A percentile compares a stretch with the other conserved stretches of the same genome.
Evolutionary conservation across 768 basidiomycete species (phyloP).

Genomic region (Rhizopogon vinicolor): DNA sequence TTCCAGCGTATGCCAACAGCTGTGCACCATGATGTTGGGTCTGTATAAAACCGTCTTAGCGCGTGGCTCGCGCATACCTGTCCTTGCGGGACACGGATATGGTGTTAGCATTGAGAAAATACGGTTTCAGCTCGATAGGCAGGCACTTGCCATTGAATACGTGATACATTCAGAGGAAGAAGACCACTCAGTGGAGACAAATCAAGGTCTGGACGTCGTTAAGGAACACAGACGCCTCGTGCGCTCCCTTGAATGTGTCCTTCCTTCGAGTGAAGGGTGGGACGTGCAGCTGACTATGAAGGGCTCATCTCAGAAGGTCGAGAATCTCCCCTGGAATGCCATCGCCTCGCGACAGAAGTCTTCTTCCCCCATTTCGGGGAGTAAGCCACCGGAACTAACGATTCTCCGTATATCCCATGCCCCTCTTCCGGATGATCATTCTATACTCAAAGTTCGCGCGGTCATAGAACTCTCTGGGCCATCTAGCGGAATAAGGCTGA

Average conservation of each 20-base stretch:
- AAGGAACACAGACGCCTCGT: conserved; percentile 68
- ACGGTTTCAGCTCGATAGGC: conserved; percentile 76
- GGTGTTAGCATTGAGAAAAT: conserved; percentile 78
- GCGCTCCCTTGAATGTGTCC: conserved; percentile 74
- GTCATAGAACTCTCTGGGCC: conserved; percentile 78
- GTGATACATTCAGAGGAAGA: conserved; percentile 76
- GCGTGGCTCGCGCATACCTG: conserved; percentile 71
- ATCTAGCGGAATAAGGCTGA: conserved; percentile 76
- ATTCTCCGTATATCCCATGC: conserved; percentile 71
- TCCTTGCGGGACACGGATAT: conserved; percentile 72
- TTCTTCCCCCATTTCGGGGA: conserved; percentile 23
- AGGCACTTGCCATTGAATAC: conserved; percentile 81
- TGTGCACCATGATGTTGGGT: conserved; percentile 81
- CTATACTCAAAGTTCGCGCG: conserved; percentile 75
- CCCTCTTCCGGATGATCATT: conserved; percentile 64
- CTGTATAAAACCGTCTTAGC: conserved; percentile 77
- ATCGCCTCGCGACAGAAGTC: conserved; percentile 46
- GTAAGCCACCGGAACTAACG: conserved; percentile 44
- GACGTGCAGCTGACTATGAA: conserved; percentile 76
- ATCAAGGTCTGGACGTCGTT: conserved; percentile 58
- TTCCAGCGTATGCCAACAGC: conserved; percentile 65
- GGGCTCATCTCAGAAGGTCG: conserved; percentile 68
- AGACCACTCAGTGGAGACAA: conserved; percentile 31
- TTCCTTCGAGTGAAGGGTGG: conserved; percentile 80
- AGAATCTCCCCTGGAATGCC: conserved; percentile 70